Evolutionary conservation across 768 basidiomycete genomes (phyloP).

Genomic region (Hypholoma fasciculare): DNA sequence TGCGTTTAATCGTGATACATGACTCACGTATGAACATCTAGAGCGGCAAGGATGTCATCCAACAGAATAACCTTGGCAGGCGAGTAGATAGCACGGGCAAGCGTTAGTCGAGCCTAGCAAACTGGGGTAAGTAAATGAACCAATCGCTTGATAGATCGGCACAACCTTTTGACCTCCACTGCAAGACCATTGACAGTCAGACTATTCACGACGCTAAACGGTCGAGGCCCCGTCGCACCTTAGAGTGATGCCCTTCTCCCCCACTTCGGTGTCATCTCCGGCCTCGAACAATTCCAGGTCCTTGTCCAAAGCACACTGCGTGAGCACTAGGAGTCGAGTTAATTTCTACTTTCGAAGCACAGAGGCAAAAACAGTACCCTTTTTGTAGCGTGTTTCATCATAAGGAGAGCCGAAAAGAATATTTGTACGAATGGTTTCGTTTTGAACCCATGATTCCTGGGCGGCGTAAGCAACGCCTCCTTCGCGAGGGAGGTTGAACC

Average conservation of each 20-base stretch:
- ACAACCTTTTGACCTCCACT: conserved; percentile 41
- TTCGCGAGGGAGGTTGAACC: conserved; percentile 6
- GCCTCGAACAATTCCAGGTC: conserved; percentile 1
- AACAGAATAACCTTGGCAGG: conserved; percentile 60
- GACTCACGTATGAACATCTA: conserved; percentile 40
- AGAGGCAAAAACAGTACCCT: neutral
- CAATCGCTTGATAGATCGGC: conserved; percentile 1
- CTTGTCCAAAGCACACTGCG: neutral
- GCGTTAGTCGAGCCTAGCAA: conserved; percentile 46
- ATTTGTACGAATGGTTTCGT: conserved; percentile 1
- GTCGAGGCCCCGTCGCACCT: neutral
- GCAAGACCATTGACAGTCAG: neutral
- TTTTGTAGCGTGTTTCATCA: conserved; percentile 3
- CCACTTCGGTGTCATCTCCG: conserved; percentile 4
- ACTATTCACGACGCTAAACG: neutral
- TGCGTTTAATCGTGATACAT: neutral
- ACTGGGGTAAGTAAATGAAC: conserved; percentile 30
- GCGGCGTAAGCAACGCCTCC: conserved; percentile 4
- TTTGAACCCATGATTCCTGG: conserved; percentile 7
- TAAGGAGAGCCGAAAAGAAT: conserved; percentile 5
- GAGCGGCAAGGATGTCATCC: conserved; percentile 73
- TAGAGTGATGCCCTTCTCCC: conserved; percentile 2
- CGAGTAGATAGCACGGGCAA: conserved; percentile 48
- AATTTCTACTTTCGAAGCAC: neutral
- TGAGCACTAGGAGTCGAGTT: neutral